Conservation (phyloP, 2,329 filamentous ascomycete genomes). For the Tolypocladium pustulatum region DNA sequence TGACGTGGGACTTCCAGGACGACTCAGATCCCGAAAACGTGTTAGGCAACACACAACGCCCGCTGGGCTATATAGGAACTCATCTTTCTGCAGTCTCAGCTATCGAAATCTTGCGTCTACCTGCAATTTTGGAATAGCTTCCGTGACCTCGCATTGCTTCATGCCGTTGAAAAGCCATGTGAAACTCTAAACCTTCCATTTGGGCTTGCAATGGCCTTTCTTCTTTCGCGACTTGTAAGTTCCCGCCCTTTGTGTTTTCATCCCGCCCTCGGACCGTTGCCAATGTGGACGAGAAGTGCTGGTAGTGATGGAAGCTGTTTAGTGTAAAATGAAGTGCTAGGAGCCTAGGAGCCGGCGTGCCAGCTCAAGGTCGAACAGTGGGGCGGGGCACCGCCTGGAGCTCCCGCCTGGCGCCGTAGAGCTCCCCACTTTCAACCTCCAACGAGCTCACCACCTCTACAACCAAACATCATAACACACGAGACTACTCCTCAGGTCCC, state of each 20-base stretch:
- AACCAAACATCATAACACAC: background rate
- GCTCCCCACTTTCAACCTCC: background rate
- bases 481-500: background rate
- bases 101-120: background rate
- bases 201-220: background rate
- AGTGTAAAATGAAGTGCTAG: too few species aligned
- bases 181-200: background rate
- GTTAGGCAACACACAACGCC: too few species aligned
- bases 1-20: too few species aligned
- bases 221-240: background rate
- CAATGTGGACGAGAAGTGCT: background rate
- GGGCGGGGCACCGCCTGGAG: background rate
- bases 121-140: background rate
- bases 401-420: background rate
- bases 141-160: background rate
- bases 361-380: background rate
- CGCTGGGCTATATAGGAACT: too few species aligned
- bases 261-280: too few species aligned
- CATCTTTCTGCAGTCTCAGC: background rate
- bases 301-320: too few species aligned
- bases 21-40: too few species aligned
- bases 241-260: background rate
- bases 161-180: background rate
- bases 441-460: background rate
- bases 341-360: background rate